Evolutionary conservation across 208 protist species (phyloP), one percentile per base, ranked within the genome.

Genomic region (Crithidia bombi): DNA sequence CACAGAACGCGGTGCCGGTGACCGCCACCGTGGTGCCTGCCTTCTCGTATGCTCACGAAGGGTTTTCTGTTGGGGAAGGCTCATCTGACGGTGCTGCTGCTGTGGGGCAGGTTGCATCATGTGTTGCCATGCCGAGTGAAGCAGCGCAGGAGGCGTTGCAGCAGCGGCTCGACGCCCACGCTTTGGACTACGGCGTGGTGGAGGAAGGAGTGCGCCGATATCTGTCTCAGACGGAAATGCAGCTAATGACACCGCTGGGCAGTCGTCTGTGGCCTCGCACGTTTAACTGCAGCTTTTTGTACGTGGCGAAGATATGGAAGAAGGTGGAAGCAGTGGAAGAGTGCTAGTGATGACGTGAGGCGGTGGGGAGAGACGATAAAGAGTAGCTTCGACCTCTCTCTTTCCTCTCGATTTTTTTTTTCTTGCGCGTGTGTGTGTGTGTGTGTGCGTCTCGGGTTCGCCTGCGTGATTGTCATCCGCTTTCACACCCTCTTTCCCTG

Each of bases 241-340:
- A 21, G 36, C 51, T 32, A 30, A 44, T 51, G 2, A 15, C 9
- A 21, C 32, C 19, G 11, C 10, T 67, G 17, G 46, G 91, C 5
- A 81, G 86, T 33, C 79, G 91, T 11, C 85, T 96, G 39, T 93
- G 85, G 82, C 91, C 91, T 3, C 69, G 73, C 5, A 57, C 43
- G 4, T 91, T 87, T 33, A 21, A 58, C 3, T 85, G 86, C 1
- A 96, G 91, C 52, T 96, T 96, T 65, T 84, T 93, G 50, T 96
- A 88, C 58, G 65, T 96, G 15, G 82, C 80, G 9, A 94, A 94
- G 56, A 89, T 96, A 44, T 82, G 71, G 76, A 95, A 95, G 70
- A 74, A 55, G 41, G 21, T 39, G 39, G 39, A 52, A 15, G 15
- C 21, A 41, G 23, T 3, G 30, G 39, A 25, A 5, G n/a, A n/a